Base-by-base conservation (phyloP, 495 filamentous ascomycete species). In the Podospora conica region DNA sequence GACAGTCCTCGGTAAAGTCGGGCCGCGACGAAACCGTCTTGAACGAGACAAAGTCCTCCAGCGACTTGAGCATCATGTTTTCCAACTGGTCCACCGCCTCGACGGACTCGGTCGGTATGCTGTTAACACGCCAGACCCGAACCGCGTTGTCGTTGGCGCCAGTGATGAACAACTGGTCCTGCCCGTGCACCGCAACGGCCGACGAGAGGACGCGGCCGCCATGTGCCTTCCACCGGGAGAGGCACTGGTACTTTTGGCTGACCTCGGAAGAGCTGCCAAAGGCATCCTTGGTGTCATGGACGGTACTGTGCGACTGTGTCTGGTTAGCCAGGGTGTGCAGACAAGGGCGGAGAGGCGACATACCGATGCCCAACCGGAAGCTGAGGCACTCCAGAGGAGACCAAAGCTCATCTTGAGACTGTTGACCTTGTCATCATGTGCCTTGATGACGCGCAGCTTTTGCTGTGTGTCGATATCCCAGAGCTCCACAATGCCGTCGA, bases 401-500 rank as follows among this genome's bases (percentile, higher is more conserved):
- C 91, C 90, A 70, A 90, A 89, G 9, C 90, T 91, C 71, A 97
- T 88, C 61, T 88, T 84, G 59, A 98, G 81, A 9, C 91, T 88
- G 80, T 94, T 91, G 56, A 98, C 83, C 73, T 97, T 96, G 9
- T 88, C 90, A 22, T 85, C 87, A 66, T 93, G 88, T 21, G 87
- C 84, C 69, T 89, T 91, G 68, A 97, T 87, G 9, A 87, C 91
- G 63, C 94, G 84, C 21, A 98, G 82, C 59, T 95, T 88, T 79
- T 98, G 95, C 66, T 88, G 86, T 2, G 95, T 97, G 73, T 98
- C 95, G 15, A 98, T 81, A 71, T 98, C 96, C 95, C 95, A 98
- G 18, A 98, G 87, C 73, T 97, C 93, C 61, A 98, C 84, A 54
- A 96, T 87, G n/a, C 95, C 95, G n/a, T 88, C 86, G 0, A 91